These are phyloP conservation scores for Xylariaceae sp. DNA, from an alignment of 2,329 filamentous ascomycete genomes.

Conservation along the genomic window DNA sequence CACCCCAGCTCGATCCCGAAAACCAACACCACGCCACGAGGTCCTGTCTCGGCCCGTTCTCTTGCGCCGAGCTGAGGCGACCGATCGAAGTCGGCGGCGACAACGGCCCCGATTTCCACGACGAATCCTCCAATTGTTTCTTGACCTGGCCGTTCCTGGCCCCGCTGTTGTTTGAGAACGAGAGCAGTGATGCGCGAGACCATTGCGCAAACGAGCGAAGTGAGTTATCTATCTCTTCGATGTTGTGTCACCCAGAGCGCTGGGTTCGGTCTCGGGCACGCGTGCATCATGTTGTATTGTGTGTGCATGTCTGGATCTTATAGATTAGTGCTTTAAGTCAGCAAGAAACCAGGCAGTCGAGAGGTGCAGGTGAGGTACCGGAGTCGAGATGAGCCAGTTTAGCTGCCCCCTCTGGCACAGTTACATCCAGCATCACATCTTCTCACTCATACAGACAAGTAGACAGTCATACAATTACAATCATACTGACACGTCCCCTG, in stretches of 20 bases:
- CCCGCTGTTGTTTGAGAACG: conserved; percentile 69
- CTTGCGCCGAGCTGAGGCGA: conserved; percentile 27
- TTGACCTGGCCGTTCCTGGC: conserved; percentile 59
- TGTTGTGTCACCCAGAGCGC: not conserved
- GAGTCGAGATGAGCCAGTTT: no score
- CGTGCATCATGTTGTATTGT: no score
- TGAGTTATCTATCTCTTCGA: conserved; percentile 24
- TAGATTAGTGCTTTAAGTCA: no score
- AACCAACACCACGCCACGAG: conserved; percentile 27
- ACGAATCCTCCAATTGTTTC: conserved; percentile 40
- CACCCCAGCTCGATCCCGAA: conserved; percentile 10
- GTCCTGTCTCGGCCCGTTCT: conserved; percentile 35
- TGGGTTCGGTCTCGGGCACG: no score
- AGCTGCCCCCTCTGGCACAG: not conserved
- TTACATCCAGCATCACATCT: no score
- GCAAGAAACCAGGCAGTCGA: no score
- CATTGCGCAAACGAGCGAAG: conserved; percentile 77
- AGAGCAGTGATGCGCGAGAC: conserved; percentile 69
- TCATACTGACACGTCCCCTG: no score
- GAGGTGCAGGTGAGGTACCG: no score
- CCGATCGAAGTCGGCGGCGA: conserved; percentile 32
- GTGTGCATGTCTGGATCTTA: no score
- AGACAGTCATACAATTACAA: not conserved
- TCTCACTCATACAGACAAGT: no score
- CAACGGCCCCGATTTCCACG: conserved; percentile 16